phyloP scores from a whole-genome alignment of 768 basidiomycete species.

The Lactarius indigo region DNA sequence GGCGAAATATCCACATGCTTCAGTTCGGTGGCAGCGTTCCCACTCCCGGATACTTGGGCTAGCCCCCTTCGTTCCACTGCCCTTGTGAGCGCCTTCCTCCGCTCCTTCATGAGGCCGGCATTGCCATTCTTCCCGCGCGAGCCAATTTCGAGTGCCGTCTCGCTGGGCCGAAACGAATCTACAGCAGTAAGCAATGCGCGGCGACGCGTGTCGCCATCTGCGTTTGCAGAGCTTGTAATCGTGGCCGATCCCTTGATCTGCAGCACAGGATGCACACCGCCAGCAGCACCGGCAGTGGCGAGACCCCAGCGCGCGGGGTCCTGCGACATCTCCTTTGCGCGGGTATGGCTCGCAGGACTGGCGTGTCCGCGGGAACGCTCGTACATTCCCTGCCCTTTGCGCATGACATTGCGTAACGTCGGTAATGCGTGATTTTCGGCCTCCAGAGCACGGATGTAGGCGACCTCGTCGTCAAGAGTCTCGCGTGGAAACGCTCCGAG shows the following conservation, averaged over 20 bases:
- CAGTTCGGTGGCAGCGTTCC: constrained; percentile 34
- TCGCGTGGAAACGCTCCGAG: constrained; percentile 83
- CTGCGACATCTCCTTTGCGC: constrained; percentile 85
- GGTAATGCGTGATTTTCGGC: constrained; percentile 60
- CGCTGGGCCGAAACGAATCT: constrained; percentile 75
- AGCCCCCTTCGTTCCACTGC: constrained; percentile 49
- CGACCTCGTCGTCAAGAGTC: constrained; percentile 76
- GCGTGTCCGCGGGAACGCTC: constrained; percentile 93
- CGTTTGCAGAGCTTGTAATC: constrained; percentile 34
- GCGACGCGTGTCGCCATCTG: constrained; percentile 56
- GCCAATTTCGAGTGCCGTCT: constrained; percentile 90
- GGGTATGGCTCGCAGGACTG: constrained; percentile 75
- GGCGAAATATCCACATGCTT: constrained; percentile 34
- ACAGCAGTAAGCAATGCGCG: constrained; percentile 70
- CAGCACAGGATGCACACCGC: constrained; percentile 65
- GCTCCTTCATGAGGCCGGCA: constrained; percentile 80
- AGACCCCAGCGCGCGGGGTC: constrained; percentile 63
- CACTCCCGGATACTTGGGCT: constrained; percentile 33
- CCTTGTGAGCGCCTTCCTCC: constrained; percentile 72
- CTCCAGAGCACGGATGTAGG: constrained; percentile 68
- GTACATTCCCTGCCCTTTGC: constrained; percentile 88
- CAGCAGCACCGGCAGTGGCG: constrained; percentile 51
- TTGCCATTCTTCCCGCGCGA: constrained; percentile 60
- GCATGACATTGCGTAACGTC: constrained; percentile 75
- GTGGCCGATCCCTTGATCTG: constrained; percentile 38